A percentile compares a stretch with the other conserved stretches of the same genome.
phyloP scores from a whole-genome alignment of 2,329 filamentous ascomycete species.

The Aspergillus quadrilineatus region DNA sequence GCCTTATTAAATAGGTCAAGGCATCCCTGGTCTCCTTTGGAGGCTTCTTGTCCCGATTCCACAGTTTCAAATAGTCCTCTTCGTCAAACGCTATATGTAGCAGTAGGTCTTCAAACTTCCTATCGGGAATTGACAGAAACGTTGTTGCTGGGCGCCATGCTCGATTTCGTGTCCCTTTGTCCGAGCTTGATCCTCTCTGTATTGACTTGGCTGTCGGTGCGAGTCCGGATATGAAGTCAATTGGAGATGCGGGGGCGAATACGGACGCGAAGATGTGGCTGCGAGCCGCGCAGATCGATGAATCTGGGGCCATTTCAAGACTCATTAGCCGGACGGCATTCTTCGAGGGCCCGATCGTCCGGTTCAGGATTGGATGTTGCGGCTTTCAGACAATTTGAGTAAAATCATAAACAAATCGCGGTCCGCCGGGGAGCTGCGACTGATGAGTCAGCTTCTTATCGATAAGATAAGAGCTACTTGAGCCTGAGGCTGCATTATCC shows the following conservation, averaged over 20 bases:
- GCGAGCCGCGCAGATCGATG: conserved; percentile 21
- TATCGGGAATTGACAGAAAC: conserved; percentile 41
- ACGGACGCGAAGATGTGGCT: conserved; percentile 47
- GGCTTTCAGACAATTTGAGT: not conserved
- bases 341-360: not conserved
- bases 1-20: conserved; percentile 31
- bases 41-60: conserved; percentile 30
- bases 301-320: conserved; percentile 8
- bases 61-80: conserved; percentile 30
- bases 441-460: conserved; percentile 13
- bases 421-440: not conserved
- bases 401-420: conserved; percentile 5
- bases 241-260: conserved; percentile 41
- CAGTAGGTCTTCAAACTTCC: conserved; percentile 32
- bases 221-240: conserved; percentile 31
- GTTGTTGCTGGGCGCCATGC: conserved; percentile 43
- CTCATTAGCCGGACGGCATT: conserved; percentile 5
- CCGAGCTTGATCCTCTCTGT: conserved; percentile 21
- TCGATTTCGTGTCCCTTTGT: conserved; percentile 38
- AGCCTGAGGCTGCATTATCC: too few species aligned
- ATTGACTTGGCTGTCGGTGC: conserved; percentile 7
- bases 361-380: not conserved
- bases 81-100: conserved; percentile 26
- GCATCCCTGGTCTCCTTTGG: conserved; percentile 33
- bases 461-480: conserved; percentile 11